Percentiles rank a stretch among this genome's conserved stretches.
phyloP scores from a whole-genome alignment of 2,329 filamentous ascomycete genomes.

The Massarina eburnea region DNA sequence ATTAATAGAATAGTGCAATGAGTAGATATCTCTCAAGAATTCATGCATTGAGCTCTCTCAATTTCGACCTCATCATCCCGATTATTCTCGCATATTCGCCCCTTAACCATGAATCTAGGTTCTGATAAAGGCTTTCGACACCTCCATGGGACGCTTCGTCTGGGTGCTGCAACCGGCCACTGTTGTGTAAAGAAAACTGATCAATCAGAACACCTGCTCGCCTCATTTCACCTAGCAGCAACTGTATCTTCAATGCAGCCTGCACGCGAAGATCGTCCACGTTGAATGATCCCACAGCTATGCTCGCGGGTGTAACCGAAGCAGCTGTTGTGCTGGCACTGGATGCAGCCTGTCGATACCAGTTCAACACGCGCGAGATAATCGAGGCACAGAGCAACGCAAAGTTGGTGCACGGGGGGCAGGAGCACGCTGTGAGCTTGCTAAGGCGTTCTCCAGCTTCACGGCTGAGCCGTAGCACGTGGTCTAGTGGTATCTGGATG shows the following conservation, averaged over 20 bases:
- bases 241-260: constrained; percentile 21
- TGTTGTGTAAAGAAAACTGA: constrained; percentile 7
- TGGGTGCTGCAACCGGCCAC: background rate
- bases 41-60: background rate
- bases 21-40: background rate
- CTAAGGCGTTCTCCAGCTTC: constrained; percentile 23
- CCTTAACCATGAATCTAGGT: constrained; percentile 19
- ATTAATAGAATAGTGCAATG: constrained; percentile 12
- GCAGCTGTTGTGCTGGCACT: background rate
- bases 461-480: constrained; percentile 24
- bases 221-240: constrained; percentile 24
- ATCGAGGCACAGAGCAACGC: constrained; percentile 27
- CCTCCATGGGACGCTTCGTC: background rate
- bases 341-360: constrained; percentile 19
- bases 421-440: constrained; percentile 21
- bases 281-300: constrained; percentile 23
- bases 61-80: background rate
- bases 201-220: constrained; percentile 18
- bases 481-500: constrained; percentile 17
- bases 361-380: constrained; percentile 22
- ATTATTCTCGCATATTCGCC: constrained; percentile 20
- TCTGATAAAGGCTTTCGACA: constrained; percentile 17
- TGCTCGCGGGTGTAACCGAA: constrained; percentile 10
- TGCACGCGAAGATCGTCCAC: constrained; percentile 25
- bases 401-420: constrained; percentile 17